These are phyloP conservation scores for Penicillium pancosmium DNA, from an alignment of 495 filamentous ascomycete species.

Conservation along the genomic window DNA sequence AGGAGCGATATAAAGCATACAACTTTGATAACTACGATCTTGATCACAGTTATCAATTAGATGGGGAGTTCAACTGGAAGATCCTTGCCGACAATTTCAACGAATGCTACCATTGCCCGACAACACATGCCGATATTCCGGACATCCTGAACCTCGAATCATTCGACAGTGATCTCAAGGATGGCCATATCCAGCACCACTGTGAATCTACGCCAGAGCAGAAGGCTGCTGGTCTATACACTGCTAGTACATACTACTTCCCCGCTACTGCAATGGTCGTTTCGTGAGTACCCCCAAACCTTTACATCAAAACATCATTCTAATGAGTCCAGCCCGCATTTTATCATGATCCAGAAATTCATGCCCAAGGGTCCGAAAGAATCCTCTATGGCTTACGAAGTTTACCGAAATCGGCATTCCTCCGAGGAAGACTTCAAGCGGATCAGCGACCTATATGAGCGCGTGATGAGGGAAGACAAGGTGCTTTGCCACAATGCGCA, in stretches of 20 bases:
- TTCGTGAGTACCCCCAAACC: conserved; percentile 40
- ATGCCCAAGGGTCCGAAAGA: conserved; percentile 40
- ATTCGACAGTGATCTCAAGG: conserved; percentile 46
- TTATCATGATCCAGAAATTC: conserved; percentile 53
- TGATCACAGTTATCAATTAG: conserved; percentile 57
- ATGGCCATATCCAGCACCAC: conserved; percentile 47
- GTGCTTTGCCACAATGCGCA: conserved; percentile 48
- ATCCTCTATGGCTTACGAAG: conserved; percentile 49
- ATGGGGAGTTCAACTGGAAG: conserved; percentile 57
- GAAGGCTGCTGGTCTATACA: conserved; percentile 36
- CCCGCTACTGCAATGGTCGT: conserved; percentile 48
- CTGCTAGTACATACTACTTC: conserved; percentile 49
- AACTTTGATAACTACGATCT: conserved; percentile 62
- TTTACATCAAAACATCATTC: not conserved
- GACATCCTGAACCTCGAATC: conserved; percentile 45
- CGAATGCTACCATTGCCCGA: conserved; percentile 66
- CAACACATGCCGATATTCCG: conserved; percentile 52
- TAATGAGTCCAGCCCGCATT: conserved; percentile 38
- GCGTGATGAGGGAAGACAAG: conserved; percentile 50
- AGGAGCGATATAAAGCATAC: conserved; percentile 51
- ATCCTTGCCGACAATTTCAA: conserved; percentile 65
- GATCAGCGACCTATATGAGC: conserved; percentile 46
- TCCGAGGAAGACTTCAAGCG: conserved; percentile 43
- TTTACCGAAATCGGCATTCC: conserved; percentile 49
- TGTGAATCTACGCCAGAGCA: conserved; percentile 43